These are phyloP conservation scores for Yamadazyma insecticola DNA, from an alignment of 805 yeast genomes.

Conservation along the genomic window DNA sequence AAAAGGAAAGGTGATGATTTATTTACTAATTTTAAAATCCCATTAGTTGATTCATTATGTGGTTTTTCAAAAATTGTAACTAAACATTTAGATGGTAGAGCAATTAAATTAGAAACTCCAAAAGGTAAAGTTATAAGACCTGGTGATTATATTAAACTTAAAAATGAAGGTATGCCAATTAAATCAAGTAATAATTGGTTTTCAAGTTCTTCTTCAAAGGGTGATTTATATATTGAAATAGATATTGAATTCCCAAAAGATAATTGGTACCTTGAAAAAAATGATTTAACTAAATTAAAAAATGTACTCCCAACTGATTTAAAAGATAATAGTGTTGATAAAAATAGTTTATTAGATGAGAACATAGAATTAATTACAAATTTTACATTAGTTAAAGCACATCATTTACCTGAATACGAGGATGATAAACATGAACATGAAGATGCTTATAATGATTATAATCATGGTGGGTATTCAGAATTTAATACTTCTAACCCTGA, in stretches of 20 bases:
- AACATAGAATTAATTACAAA: constrained; percentile 35
- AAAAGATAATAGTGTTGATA: constrained; percentile 13
- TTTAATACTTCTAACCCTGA: constrained; percentile 23
- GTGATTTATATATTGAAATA: constrained; percentile 69
- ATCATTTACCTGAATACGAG: constrained; percentile 28
- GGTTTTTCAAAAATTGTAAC: constrained; percentile 69
- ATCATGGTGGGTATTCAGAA: constrained; percentile 1
- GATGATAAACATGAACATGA: constrained; percentile 11
- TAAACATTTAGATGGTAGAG: constrained; percentile 77
- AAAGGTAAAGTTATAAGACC: constrained; percentile 81
- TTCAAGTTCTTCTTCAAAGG: constrained; percentile 32
- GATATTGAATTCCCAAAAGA: constrained; percentile 79
- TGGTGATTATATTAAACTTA: constrained; percentile 58
- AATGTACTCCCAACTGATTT: constrained; percentile 49
- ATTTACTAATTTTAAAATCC: constrained; percentile 51
- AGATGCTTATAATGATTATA: constrained; percentile 2
- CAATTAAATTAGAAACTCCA: constrained; percentile 59
- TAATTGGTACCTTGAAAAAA: constrained; percentile 75
- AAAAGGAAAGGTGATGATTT: constrained; percentile 61
- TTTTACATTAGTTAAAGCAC: constrained; percentile 21
- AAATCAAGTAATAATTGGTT: constrained; percentile 32
- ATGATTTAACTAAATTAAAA: constrained; percentile 53
- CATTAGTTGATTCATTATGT: constrained; percentile 77
- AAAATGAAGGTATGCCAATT: constrained; percentile 83
- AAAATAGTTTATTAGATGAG: constrained; percentile 21